Percentiles rank a stretch among this genome's conserved stretches.
These are phyloP conservation scores for Angophora floribunda DNA, from an alignment of 345 rosid species.

Conservation along the genomic window DNA sequence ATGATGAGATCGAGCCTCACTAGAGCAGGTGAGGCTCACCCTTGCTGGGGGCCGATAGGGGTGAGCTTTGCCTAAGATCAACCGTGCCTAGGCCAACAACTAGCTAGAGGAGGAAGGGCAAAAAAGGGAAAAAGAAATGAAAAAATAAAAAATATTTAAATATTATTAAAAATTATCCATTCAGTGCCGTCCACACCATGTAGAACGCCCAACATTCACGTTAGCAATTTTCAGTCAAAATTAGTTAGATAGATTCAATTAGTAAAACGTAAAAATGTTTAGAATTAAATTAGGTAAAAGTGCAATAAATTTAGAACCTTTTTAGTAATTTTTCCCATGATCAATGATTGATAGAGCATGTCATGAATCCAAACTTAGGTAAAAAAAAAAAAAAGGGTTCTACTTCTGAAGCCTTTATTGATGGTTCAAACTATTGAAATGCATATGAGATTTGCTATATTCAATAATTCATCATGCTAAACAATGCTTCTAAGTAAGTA, in stretches of 20 bases:
- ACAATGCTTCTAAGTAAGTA: not conserved
- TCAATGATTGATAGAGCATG: not conserved
- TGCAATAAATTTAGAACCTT: fast-evolving
- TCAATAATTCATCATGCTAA: not conserved
- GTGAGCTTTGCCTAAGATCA: too few species aligned
- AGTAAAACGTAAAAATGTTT: fast-evolving
- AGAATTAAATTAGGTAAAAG: fast-evolving
- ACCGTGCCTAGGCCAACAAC: too few species aligned
- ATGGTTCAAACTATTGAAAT: not conserved
- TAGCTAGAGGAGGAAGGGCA: not conserved
- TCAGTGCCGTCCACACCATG: too few species aligned
- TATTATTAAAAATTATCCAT: too few species aligned
- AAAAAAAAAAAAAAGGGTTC: too few species aligned
- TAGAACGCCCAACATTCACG: too few species aligned
- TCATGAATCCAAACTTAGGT: not conserved
- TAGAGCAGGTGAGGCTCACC: fast-evolving
- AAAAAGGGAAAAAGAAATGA: too few species aligned
- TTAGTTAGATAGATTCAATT: too few species aligned
- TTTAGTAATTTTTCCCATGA: too few species aligned
- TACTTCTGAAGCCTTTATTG: not conserved
- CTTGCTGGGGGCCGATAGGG: fast-evolving
- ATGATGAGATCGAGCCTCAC: not conserved
- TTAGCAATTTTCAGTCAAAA: fast-evolving
- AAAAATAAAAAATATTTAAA: too few species aligned
- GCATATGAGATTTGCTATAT: not conserved